A percentile compares a stretch with the other conserved stretches of the same genome.
Evolutionary conservation across 2,329 filamentous ascomycete genomes (phyloP).

Genomic region (Aspergillus candidus): DNA sequence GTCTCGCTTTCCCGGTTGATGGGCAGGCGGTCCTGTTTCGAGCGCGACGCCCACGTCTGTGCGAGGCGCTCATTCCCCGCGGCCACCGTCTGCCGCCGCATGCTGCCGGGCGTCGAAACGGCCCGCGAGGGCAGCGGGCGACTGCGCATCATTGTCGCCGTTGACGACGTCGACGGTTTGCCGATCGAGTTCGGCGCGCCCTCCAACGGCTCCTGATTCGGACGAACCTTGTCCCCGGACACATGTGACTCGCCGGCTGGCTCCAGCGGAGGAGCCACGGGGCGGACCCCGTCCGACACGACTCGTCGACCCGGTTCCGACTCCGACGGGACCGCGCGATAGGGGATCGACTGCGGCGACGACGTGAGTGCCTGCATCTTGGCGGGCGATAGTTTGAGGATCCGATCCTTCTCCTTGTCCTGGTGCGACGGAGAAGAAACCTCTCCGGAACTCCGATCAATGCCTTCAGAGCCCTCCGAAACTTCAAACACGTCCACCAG

Average conservation of each 20-base stretch:
- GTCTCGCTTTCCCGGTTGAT: slow-evolving; percentile 28
- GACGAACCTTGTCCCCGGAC: slow-evolving; percentile 14
- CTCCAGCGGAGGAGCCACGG: slow-evolving; percentile 7
- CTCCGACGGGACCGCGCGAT: slow-evolving; percentile 34
- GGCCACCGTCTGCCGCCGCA: slow-evolving; percentile 26
- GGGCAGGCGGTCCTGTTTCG: slow-evolving; percentile 28
- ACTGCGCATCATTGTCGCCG: slow-evolving; percentile 21
- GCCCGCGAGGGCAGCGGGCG: slow-evolving; percentile 28
- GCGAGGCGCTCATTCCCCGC: slow-evolving; percentile 26
- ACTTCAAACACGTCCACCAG: slow-evolving; percentile 27
- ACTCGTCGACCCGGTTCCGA: slow-evolving; percentile 16
- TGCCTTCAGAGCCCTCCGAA: slow-evolving; percentile 16
- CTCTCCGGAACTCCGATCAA: slow-evolving; percentile 21
- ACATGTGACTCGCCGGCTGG: slow-evolving; percentile 11
- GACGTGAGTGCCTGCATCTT: slow-evolving; percentile 51
- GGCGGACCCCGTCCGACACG: slow-evolving; percentile 17
- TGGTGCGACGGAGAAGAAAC: slow-evolving; percentile 16
- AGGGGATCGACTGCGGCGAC: slow-evolving; percentile 50
- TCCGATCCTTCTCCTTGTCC: slow-evolving; percentile 20
- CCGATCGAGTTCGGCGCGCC: slow-evolving; percentile 19
- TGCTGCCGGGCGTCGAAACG: slow-evolving; percentile 32
- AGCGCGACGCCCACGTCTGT: slow-evolving; percentile 29
- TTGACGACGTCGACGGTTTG: slow-evolving; percentile 15
- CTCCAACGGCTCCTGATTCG: slow-evolving; percentile 12
- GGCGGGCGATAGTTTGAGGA: slow-evolving; percentile 49